Evolutionary conservation across 2,329 filamentous ascomycete genomes (phyloP), one percentile per base, ranked within the genome.

Genomic region (Colletotrichum endophyticum): DNA sequence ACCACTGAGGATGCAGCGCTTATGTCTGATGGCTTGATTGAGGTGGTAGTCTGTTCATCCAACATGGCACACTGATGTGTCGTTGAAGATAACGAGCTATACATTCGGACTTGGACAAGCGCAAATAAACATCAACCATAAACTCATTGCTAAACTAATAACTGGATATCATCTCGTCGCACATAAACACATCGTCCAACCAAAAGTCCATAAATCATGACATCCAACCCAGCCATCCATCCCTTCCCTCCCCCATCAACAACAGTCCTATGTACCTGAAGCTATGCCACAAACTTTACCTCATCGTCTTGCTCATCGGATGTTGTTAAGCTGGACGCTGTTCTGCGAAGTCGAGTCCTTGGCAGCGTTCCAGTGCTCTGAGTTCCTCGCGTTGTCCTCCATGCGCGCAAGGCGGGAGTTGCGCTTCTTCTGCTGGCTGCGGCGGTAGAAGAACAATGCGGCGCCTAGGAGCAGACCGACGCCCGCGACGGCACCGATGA

Each of bases 341-440:
- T 71, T 74, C 72, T 74, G 72, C 30, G 72, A 74, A n/a, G 67
- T 59, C 19, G 72, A 74, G 44, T 74, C 67, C 67, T 74, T 74
- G 32, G 67, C 72, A 0, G 49, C 72, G 22, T 28, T 59, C 67
- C 68, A 74, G 67, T 74, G 72, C 49, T 74, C 72, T 7, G 72
- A 74, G 19, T 22, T 27, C 34, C 68, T 71, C 44, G 72, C 72
- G 34, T 66, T 74, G 67, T 74, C 72, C 67, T 74, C 72, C 72
- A 74, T 71, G 57, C 72, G 72, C 6, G 72, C 72, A 15, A 74
- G 59, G 11, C 72, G 68, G n/a, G 72, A 74, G 66, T 74, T 74
- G 34, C 72, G 76, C 70, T 73, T 78, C 70, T 78, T 66, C 70
- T 76, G 68, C 74, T 64, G 70, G 59, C 72, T 70, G 62, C 70